Evolutionary conservation across 352 stramenopile species (phyloP), one percentile per base, ranked within the genome.

Genomic region (Phytopythium boreale): DNA sequence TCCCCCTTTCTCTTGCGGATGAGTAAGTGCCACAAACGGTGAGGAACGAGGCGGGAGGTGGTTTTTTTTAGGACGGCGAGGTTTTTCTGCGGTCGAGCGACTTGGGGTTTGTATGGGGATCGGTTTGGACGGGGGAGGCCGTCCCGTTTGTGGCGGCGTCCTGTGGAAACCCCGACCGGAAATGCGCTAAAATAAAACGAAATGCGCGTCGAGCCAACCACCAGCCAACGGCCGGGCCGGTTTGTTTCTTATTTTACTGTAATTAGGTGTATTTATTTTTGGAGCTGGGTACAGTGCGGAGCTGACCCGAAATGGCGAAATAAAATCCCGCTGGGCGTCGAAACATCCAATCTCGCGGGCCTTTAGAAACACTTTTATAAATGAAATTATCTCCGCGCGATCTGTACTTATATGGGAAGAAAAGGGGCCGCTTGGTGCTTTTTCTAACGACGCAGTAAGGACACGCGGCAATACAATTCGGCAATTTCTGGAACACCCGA

Each of bases 31-130:
- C 2, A 20, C 50, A 20, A 34, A 29, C 29, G 31, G 52, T 59
- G 52, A 59, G 53, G 53, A 59, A 59, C 53, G 53, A 7, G 50
- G 9, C 17, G 26, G 12, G 31, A n/a, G n/a, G n/a, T n/a, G n/a
- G n/a, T n/a, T 10, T 31, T 29, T 53, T 11, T 53, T n/a, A 53
- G n/a, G n/a, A n/a, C n/a, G 22, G 20, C 46, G 46, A 12, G 26
- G 27, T 43, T 39, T 24, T 41, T n/a, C n/a, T n/a, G n/a, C n/a
- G n/a, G n/a, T n/a, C n/a, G n/a, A n/a, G n/a, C n/a, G n/a, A n/a
- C n/a, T n/a, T n/a, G n/a, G n/a, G n/a, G n/a, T n/a, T n/a, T n/a
- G n/a, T n/a, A n/a, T n/a, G n/a, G n/a, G n/a, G n/a, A n/a, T n/a
- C n/a, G n/a, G n/a, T n/a, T n/a, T n/a, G n/a, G n/a, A n/a, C n/a